Evolutionary conservation across 192 early-diverging fungal genomes (phyloP).

Genomic region (Obelidium mucronatum): DNA sequence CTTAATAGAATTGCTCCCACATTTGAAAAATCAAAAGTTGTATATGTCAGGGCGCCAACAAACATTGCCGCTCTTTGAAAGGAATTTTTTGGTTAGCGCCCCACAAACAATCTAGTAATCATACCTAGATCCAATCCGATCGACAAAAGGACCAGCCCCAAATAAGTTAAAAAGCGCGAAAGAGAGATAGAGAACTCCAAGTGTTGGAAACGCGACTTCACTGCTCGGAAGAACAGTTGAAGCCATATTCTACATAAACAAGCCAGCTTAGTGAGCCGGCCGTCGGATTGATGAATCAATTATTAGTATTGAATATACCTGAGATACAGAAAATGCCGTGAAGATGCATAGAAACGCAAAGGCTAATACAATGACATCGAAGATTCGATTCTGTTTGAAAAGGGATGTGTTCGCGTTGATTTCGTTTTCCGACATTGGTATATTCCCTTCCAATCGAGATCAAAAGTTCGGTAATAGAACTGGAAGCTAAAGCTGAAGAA

Average conservation of each 20-base stretch:
- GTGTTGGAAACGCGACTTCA: conserved; percentile 17
- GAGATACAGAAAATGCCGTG: conserved; percentile 12
- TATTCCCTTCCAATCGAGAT: too few relatives aligned
- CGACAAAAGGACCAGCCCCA: conserved; percentile 27
- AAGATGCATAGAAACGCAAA: conserved; percentile 29
- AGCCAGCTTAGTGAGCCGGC: too few relatives aligned
- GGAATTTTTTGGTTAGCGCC: background rate
- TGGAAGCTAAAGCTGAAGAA: too few relatives aligned
- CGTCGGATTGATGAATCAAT: background rate
- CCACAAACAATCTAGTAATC: background rate
- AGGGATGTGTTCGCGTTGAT: too few relatives aligned
- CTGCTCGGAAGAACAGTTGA: conserved; percentile 26
- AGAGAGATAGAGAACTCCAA: conserved; percentile 30
- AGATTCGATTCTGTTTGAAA: conserved; percentile 19
- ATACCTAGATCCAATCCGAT: conserved; percentile 31
- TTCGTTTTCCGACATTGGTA: too few relatives aligned
- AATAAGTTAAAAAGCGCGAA: conserved; percentile 37
- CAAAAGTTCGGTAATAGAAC: too few relatives aligned
- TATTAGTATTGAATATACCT: conserved; percentile 3
- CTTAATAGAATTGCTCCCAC: conserved; percentile 7
- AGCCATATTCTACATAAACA: conserved; percentile 22
- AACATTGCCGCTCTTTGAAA: conserved; percentile 21
- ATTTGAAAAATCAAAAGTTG: conserved; percentile 14
- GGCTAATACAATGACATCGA: conserved; percentile 13
- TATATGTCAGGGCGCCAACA: conserved; percentile 31